Base-by-base conservation (phyloP, 768 basidiomycete species). In the Termitomyces sp. region DNA sequence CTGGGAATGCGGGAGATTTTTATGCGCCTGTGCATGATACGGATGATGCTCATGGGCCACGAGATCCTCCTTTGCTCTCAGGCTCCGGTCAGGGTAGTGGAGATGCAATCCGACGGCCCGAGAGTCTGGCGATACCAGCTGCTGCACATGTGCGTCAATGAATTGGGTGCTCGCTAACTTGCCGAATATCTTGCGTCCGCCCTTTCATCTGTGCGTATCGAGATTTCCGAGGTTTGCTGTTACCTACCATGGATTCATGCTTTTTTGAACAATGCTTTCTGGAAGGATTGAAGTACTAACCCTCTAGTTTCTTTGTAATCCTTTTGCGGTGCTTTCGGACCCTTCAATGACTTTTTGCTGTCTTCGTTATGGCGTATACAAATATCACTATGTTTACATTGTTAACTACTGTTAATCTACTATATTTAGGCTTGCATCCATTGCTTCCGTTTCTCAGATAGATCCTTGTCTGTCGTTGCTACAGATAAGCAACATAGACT, bases 121-220 rank as follows among this genome's bases (percentile, higher is more conserved):
- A 48, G 3, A 15, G 46, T 33, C 37, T 45, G 22, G 7, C 55
- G 16, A n/a, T 55, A 15, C 58, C 61, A 22, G n/a, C 39, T 37
- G 51, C 55, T 51, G 61, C 27, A 15, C 58, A 59, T 54, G 27
- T n/a, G 12, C 52, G 39, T 31, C 39, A 54, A 12, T 41, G 18
- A n/a, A 12, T 18, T 30, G 20, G 48, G 4, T 27, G 20, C 1
- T 3, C 4, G 39, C 12, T 30, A 6, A n/a, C 27, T 6, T 9
- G 18, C 12, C 30, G 11, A 30, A 39, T 11, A 22, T 53, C 4
- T 36, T 13, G 47, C 3, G 31, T 39, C 8, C 24, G 2, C 16
- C 4, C 22, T n/a, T 11, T 2, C 6, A 8, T 12, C 36, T 27
- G 36, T 24, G 56, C 13, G 27, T 22, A 12, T 16, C 6, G 7